A percentile compares a stretch with the other conserved stretches of the same genome.
phyloP scores from a whole-genome alignment of 208 protist genomes.

The Leishmania gerbilli region DNA sequence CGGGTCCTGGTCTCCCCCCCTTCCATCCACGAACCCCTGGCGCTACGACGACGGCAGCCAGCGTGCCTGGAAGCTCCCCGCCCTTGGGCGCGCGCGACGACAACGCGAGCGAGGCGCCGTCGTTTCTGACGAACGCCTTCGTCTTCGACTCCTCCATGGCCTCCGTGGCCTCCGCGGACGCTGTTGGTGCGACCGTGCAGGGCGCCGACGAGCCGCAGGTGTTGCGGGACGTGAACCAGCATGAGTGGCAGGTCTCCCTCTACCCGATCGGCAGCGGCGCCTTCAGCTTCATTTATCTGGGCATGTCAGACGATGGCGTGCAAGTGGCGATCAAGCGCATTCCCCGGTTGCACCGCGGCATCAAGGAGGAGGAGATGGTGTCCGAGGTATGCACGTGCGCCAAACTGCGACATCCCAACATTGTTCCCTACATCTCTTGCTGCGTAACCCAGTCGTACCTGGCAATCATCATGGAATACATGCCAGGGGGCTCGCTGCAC shows the following conservation, averaged over 20 bases:
- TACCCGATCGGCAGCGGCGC: slow-evolving; percentile 68
- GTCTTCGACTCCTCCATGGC: slow-evolving; percentile 27
- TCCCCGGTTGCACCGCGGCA: slow-evolving; percentile 54
- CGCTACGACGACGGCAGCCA: not conserved
- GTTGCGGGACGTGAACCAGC: slow-evolving; percentile 56
- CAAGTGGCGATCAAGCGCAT: slow-evolving; percentile 89
- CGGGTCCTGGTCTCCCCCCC: slow-evolving; percentile 12
- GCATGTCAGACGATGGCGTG: slow-evolving; percentile 66
- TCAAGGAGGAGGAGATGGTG: slow-evolving; percentile 63
- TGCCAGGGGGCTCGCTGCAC: slow-evolving; percentile 79
- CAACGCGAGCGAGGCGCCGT: slow-evolving; percentile 19
- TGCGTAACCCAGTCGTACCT: slow-evolving; percentile 61
- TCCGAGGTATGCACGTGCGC: slow-evolving; percentile 65
- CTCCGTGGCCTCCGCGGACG: slow-evolving; percentile 18
- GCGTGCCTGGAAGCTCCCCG: slow-evolving; percentile 18
- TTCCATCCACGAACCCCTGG: slow-evolving; percentile 9
- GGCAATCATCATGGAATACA: slow-evolving; percentile 88
- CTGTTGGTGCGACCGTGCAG: slow-evolving; percentile 22
- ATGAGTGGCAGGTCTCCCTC: slow-evolving; percentile 63
- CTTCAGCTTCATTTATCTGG: slow-evolving; percentile 74
- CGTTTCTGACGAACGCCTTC: slow-evolving; percentile 32
- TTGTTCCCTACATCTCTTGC: slow-evolving; percentile 80
- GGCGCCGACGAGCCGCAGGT: slow-evolving; percentile 48
- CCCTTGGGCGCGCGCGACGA: slow-evolving; percentile 9
- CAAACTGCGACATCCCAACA: slow-evolving; percentile 73